Percentiles rank a stretch among this genome's conserved stretches.
These are phyloP conservation scores for Globisporangium barbulae DNA, from an alignment of 352 stramenopile species.

Conservation along the genomic window DNA sequence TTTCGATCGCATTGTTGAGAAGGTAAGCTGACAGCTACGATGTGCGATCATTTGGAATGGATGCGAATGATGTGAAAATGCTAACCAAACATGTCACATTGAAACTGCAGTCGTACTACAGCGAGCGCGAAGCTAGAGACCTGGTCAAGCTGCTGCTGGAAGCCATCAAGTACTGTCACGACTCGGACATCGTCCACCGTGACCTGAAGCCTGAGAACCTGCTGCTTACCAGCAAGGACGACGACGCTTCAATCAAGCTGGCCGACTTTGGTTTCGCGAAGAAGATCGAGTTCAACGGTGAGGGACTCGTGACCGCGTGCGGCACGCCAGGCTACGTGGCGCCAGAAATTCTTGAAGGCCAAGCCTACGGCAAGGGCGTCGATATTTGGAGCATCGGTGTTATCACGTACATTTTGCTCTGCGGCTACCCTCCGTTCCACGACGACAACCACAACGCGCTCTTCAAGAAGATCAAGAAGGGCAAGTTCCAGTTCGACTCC, in stretches of 20 bases:
- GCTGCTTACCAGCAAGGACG: conserved; percentile 72
- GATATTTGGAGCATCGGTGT: conserved; percentile 91
- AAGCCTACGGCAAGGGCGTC: conserved; percentile 76
- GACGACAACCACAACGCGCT: conserved; percentile 92
- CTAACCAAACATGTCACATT: neutral
- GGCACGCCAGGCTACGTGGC: conserved; percentile 83
- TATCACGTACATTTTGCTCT: conserved; percentile 86
- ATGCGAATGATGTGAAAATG: neutral
- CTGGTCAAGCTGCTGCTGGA: conserved; percentile 83
- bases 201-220: conserved; percentile 87
- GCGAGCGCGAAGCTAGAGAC: conserved; percentile 84
- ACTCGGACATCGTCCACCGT: conserved; percentile 80
- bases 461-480: conserved; percentile 94
- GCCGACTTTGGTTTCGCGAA: conserved; percentile 87
- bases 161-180: conserved; percentile 88
- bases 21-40: conserved; percentile 33
- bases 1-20: conserved; percentile 86
- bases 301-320: conserved; percentile 72
- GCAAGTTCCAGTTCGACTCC: conserved; percentile 94
- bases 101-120: conserved; percentile 80
- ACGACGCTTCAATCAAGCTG: conserved; percentile 85
- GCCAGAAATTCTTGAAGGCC: conserved; percentile 77
- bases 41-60: neutral
- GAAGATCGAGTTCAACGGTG: conserved; percentile 72
- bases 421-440: conserved; percentile 87